A percentile compares a stretch with the other conserved stretches of the same genome.
Conservation (phyloP, 78 protist species). For the Pigoraptor vietnamica region DNA sequence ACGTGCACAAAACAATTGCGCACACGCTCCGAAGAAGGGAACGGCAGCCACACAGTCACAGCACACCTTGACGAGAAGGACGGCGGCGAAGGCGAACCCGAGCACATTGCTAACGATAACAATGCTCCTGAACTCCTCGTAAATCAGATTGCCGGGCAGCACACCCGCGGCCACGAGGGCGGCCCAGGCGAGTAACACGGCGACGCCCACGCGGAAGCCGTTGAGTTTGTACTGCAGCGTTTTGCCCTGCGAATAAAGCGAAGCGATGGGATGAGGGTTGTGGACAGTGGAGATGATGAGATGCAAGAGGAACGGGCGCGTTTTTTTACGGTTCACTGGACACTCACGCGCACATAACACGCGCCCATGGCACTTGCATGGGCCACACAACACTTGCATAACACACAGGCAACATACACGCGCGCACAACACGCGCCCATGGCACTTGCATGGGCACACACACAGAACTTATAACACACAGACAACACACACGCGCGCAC, state of each 20-base stretch:
- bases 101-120: background rate
- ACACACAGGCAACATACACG: background rate
- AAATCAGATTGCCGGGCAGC: background rate
- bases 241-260: background rate
- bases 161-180: background rate
- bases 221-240: background rate
- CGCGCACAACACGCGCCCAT: background rate
- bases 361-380: background rate
- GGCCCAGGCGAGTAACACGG: background rate
- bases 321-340: background rate
- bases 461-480: background rate
- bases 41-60: background rate
- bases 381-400: background rate
- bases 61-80: background rate
- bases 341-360: background rate
- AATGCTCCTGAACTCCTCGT: background rate
- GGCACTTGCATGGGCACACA: too few relatives aligned
- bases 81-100: background rate
- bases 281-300: background rate
- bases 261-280: too few relatives aligned
- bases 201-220: background rate
- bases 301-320: background rate
- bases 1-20: too few relatives aligned
- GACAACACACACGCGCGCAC: background rate
- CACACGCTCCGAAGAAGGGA: too few relatives aligned